These are phyloP conservation scores for Penicillium paradoxum DNA, from an alignment of 495 filamentous ascomycete genomes.

Conservation along the genomic window DNA sequence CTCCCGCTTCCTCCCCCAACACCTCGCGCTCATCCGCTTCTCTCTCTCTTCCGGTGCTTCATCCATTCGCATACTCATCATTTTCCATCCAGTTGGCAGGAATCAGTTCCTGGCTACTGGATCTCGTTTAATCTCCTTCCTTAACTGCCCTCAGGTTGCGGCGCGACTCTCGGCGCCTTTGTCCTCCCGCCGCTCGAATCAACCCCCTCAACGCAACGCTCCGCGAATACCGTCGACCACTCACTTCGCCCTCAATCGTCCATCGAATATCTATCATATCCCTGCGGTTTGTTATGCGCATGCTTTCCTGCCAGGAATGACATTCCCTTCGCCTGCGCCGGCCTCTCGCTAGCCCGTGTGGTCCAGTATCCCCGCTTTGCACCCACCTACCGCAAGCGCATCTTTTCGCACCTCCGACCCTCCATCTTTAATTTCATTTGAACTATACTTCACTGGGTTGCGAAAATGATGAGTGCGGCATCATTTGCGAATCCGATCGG, in stretches of 20 bases:
- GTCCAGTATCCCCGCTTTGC: slow-evolving; percentile 47
- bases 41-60: slow-evolving; percentile 10
- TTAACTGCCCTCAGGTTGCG: slow-evolving; percentile 29
- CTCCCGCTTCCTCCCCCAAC: slow-evolving; percentile 19
- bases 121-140: slow-evolving; percentile 13
- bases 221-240: slow-evolving; percentile 33
- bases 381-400: slow-evolving; percentile 41
- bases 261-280: slow-evolving; percentile 20
- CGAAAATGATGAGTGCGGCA: slow-evolving; percentile 41
- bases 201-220: slow-evolving; percentile 34
- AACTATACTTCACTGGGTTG: slow-evolving; percentile 9
- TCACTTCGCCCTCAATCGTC: slow-evolving; percentile 14
- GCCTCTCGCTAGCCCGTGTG: slow-evolving; percentile 47
- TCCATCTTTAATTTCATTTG: slow-evolving; percentile 10
- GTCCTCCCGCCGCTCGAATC: slow-evolving; percentile 34
- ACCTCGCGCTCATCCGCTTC: slow-evolving; percentile 18
- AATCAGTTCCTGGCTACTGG: slow-evolving; percentile 21
- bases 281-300: slow-evolving; percentile 27
- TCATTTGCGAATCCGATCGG: slow-evolving; percentile 41
- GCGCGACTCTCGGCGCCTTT: slow-evolving; percentile 35
- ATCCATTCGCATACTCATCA: slow-evolving; percentile 16
- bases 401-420: slow-evolving; percentile 25
- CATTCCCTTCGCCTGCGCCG: slow-evolving; percentile 38
- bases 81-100: slow-evolving; percentile 19
- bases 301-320: slow-evolving; percentile 42